Percentiles rank a stretch among this genome's conserved stretches.
Evolutionary conservation across 371 early-diverging fungal genomes (phyloP).

Genomic region (Apophysomyces elegans): DNA sequence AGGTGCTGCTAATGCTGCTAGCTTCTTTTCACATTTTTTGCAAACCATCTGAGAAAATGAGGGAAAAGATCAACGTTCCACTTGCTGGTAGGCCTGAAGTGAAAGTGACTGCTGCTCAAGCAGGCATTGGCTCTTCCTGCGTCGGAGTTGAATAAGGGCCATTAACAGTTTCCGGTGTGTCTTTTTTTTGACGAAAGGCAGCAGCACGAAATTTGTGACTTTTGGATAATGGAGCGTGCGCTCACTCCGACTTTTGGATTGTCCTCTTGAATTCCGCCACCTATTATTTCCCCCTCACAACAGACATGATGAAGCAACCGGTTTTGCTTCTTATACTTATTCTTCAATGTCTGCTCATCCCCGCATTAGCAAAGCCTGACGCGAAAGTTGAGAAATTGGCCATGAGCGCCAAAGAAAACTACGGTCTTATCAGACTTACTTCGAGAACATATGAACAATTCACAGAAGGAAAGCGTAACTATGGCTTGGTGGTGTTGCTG

Average conservation of each 20-base stretch:
- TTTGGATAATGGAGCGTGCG: not conserved
- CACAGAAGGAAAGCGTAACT: slow-evolving; percentile 78
- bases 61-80: no score
- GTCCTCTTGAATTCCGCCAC: not conserved
- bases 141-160: not conserved
- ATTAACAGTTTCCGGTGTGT: no score
- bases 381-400: slow-evolving; percentile 39
- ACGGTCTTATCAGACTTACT: slow-evolving; percentile 64
- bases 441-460: slow-evolving; percentile 63
- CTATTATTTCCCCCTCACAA: not conserved
- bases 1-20: slow-evolving; percentile 63
- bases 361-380: slow-evolving; percentile 28
- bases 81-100: not conserved
- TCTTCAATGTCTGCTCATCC: slow-evolving; percentile 8
- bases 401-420: slow-evolving; percentile 46
- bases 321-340: slow-evolving; percentile 20
- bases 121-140: not conserved
- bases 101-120: not conserved
- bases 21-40: slow-evolving; percentile 73
- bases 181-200: no score
- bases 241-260: not conserved
- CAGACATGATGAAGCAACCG: slow-evolving; percentile 17
- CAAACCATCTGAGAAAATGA: slow-evolving; percentile 54
- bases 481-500: slow-evolving; percentile 73
- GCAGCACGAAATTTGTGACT: not conserved